These are phyloP conservation scores for Phytopythium delawarense DNA, from an alignment of 352 stramenopile genomes.

Conservation along the genomic window DNA sequence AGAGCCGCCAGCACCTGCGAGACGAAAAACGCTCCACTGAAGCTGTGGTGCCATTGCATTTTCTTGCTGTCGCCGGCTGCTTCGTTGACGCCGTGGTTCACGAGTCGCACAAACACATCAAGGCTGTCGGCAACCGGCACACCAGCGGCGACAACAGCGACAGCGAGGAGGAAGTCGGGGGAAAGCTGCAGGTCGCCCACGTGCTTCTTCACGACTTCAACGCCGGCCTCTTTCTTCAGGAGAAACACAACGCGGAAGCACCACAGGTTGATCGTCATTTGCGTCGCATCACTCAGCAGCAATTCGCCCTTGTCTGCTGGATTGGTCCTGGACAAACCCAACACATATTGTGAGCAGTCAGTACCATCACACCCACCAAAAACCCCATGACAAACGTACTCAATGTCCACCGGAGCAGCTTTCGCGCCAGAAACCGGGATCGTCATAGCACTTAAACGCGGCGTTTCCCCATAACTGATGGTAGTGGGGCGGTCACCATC, in stretches of 20 bases:
- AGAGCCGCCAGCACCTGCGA: constrained; percentile 48
- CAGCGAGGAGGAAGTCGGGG: constrained; percentile 61
- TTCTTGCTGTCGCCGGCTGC: constrained; percentile 18
- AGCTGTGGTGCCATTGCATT: constrained; percentile 20
- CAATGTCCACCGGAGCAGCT: not conserved
- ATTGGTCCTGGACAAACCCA: not conserved
- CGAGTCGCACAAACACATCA: constrained; percentile 44
- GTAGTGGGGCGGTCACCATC: not conserved
- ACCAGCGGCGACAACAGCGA: constrained; percentile 56
- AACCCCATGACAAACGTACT: not conserved
- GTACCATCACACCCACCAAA: not conserved
- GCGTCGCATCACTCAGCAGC: constrained; percentile 6
- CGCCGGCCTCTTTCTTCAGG: constrained; percentile 71
- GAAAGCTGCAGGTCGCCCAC: constrained; percentile 40
- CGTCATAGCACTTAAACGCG: not conserved
- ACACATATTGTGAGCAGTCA: not conserved
- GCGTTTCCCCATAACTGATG: not conserved
- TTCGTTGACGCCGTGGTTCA: constrained; percentile 52
- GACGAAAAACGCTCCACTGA: constrained; percentile 38
- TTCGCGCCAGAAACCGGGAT: not conserved
- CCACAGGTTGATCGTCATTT: constrained; percentile 56
- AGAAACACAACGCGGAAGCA: constrained; percentile 68
- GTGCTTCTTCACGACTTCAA: constrained; percentile 51
- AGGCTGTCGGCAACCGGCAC: constrained; percentile 53
- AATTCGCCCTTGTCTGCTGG: not conserved